These are phyloP conservation scores for Kazachstania viticola DNA, from an alignment of 805 yeast genomes.

Conservation along the genomic window DNA sequence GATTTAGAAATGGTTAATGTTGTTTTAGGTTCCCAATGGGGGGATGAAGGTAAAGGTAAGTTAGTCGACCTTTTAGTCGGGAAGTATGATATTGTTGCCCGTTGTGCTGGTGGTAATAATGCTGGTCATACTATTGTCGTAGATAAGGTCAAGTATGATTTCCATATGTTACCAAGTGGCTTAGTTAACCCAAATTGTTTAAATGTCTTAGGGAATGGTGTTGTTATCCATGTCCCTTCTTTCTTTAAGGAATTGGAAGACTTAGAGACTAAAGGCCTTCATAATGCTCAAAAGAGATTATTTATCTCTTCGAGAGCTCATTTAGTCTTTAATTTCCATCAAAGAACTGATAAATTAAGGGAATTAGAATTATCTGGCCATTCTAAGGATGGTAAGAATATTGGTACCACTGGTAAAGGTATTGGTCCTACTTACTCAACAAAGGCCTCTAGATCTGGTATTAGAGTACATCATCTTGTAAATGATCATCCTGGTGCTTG, in stretches of 20 bases:
- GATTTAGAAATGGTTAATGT: conserved; percentile 39
- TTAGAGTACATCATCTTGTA: conserved; percentile 92
- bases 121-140: conserved; percentile 99
- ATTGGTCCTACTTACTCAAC: conserved; percentile 98
- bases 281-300: conserved; percentile 46
- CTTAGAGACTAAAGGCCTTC: conserved; percentile 71
- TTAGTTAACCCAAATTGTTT: conserved; percentile 84
- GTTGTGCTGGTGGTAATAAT: conserved; percentile 98
- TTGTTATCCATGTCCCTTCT: conserved; percentile 89
- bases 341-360: conserved; percentile 88
- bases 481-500: conserved; percentile 84
- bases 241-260: conserved; percentile 78
- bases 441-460: conserved; percentile 92
- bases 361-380: conserved; percentile 70
- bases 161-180: conserved; percentile 99
- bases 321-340: conserved; percentile 95
- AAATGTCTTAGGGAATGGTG: conserved; percentile 91
- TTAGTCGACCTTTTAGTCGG: conserved; percentile 92
- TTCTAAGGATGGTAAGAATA: conserved; percentile 54
- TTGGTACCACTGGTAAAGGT: conserved; percentile 98
- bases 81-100: conserved; percentile 89
- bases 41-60: conserved; percentile 99
- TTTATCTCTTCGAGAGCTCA: conserved; percentile 92
- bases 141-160: conserved; percentile 77
- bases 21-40: conserved; percentile 98